Evolutionary conservation across 1,284 basidiomycete species (phyloP).

Genomic region (Tremellales sp.): DNA sequence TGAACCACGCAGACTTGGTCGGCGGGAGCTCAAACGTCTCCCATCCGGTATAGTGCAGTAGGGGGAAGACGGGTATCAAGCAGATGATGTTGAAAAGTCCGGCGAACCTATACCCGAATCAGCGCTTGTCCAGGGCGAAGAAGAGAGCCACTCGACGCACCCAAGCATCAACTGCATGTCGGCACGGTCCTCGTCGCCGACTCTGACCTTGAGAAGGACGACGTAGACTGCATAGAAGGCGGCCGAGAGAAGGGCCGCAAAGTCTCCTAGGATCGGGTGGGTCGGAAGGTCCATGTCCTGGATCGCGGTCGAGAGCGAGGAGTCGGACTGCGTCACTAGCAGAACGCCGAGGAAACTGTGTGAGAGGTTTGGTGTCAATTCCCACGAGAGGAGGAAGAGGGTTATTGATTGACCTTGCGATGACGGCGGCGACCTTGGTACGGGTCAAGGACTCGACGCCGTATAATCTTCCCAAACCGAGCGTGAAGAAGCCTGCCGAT

Average conservation of each 20-base stretch:
- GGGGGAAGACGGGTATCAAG: conserved; percentile 75
- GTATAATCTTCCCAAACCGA: conserved; percentile 78
- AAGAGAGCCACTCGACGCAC: conserved; percentile 27
- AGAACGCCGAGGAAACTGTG: conserved; percentile 77
- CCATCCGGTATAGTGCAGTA: conserved; percentile 70
- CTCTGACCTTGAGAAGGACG: conserved; percentile 81
- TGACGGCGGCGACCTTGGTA: conserved; percentile 74
- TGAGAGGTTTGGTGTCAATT: conserved; percentile 5
- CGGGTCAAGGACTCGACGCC: conserved; percentile 74
- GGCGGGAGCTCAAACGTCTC: conserved; percentile 75
- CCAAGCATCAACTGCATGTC: conserved; percentile 94
- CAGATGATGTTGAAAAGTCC: conserved; percentile 80
- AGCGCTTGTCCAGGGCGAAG: conserved; percentile 1
- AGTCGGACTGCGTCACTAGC: conserved; percentile 79
- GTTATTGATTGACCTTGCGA: conserved; percentile 60
- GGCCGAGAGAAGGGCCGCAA: conserved; percentile 74
- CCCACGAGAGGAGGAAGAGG: not conserved
- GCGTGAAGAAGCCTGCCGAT: conserved; percentile 84
- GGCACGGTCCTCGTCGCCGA: conserved; percentile 75
- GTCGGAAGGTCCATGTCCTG: conserved; percentile 16
- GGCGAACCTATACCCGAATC: conserved; percentile 58
- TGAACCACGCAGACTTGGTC: conserved; percentile 58
- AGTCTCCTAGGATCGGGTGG: conserved; percentile 63
- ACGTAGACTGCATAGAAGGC: conserved; percentile 89
- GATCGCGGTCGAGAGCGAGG: conserved; percentile 42